A percentile compares a stretch with the other conserved stretches of the same genome.
phyloP scores from a whole-genome alignment of 2,329 filamentous ascomycete species.

The Colletotrichum acutatum region DNA sequence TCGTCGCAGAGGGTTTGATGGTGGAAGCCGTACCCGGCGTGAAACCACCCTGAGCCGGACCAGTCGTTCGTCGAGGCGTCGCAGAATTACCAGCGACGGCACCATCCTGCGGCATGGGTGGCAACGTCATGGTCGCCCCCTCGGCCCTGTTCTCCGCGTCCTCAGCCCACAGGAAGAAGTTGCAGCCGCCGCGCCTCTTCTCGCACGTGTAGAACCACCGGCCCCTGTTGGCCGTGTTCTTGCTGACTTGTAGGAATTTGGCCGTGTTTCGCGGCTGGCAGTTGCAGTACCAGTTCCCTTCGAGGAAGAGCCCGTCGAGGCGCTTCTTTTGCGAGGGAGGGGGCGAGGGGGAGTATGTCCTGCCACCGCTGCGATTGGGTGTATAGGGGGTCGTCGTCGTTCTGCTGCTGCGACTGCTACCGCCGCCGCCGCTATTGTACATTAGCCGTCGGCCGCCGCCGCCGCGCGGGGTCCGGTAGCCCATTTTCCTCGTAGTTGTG shows the following conservation, averaged over 20 bases:
- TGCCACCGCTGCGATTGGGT: background rate
- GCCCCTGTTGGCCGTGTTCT: constrained; percentile 51
- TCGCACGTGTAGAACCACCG: constrained; percentile 55
- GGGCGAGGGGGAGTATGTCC: constrained; percentile 8
- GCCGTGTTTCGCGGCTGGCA: constrained; percentile 54
- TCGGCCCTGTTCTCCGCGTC: constrained; percentile 42
- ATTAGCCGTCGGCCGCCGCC: constrained; percentile 22
- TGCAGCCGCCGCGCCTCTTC: constrained; percentile 46
- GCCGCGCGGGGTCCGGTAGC: constrained; percentile 14
- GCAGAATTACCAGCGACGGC: background rate
- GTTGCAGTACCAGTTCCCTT: constrained; percentile 54
- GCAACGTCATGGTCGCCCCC: constrained; percentile 20
- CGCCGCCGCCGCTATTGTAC: constrained; percentile 1
- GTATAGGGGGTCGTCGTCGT: background rate
- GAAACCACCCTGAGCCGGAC: background rate
- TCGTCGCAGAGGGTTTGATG: background rate
- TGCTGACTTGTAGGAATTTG: constrained; percentile 49
- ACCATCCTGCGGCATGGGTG: constrained; percentile 18
- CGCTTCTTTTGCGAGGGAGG: constrained; percentile 43
- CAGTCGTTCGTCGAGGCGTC: background rate
- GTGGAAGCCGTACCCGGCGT: constrained; percentile 36
- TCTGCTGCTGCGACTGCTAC: background rate
- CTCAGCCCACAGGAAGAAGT: constrained; percentile 59
- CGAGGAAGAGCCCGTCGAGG: constrained; percentile 46
- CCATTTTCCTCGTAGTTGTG: constrained; percentile 4